These are phyloP conservation scores for Dictyostelium capitatum DNA, from an alignment of 78 protist species.

Conservation along the genomic window DNA sequence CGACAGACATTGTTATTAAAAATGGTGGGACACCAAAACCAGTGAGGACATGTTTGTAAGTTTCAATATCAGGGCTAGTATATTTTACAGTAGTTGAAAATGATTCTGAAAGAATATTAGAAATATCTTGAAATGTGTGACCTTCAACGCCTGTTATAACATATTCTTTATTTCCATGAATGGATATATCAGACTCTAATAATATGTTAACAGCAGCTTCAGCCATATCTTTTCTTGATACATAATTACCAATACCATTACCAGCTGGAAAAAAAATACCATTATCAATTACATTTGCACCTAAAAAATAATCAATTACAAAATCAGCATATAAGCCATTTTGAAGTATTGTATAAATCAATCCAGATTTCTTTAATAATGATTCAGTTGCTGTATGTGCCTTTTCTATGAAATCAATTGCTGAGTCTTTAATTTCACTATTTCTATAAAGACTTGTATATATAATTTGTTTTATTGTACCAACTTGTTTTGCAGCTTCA, in stretches of 20 bases:
- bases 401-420: too few relatives aligned
- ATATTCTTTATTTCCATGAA: constrained; percentile 27
- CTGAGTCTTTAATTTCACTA: too few relatives aligned
- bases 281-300: background rate
- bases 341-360: background rate
- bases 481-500: constrained; percentile 10
- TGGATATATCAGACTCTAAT: too few relatives aligned
- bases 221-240: constrained; percentile 8
- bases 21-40: background rate
- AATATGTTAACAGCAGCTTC: constrained; percentile 11
- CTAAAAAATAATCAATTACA: background rate
- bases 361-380: background rate
- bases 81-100: background rate
- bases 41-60: too few relatives aligned
- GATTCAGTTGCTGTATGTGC: too few relatives aligned
- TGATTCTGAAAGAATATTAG: background rate
- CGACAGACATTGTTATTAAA: background rate
- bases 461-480: background rate
- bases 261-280: constrained; percentile 22
- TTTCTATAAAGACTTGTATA: constrained; percentile 43
- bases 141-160: background rate
- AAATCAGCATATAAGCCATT: constrained; percentile 25
- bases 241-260: background rate
- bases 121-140: background rate
- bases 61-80: constrained; percentile 4